Base-by-base conservation (phyloP, 202 grass and related monocot genomes). In the Setaria italica region DNA sequence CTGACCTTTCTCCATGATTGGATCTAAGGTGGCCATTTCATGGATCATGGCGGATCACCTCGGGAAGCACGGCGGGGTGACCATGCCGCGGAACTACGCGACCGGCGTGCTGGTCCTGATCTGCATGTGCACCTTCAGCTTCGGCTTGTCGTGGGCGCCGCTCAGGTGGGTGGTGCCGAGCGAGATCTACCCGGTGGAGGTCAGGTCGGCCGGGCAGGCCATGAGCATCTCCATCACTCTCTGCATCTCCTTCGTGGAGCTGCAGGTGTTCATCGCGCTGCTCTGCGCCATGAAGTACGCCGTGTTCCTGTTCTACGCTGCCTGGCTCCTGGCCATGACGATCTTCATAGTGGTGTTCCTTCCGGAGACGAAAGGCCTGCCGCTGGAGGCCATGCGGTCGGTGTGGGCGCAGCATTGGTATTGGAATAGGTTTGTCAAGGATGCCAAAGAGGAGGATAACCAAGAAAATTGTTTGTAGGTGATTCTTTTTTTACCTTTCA, bases 101-200 rank as follows among this genome's bases (percentile, higher is more conserved):
- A 19, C 76, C 4, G 90, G 62, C 0, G 86, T 94, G 73, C 50
- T 97, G 35, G 81, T 89, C 56, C 86, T 94, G 11, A 88, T 92
- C 48, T 89, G 94, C 58, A 1, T 55, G 1, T 91, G 75, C 65
- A 43, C 90, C 1, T 89, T 87, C 10, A 87, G 88, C 49, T 91
- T 94, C 30, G 92, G 90, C 1, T 2, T 85, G 72, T 97, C 94
- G 0, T 97, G 94, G 94, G 94, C 81, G 0, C 94, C 92, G 4
- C 84, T 97, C 33, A 84, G 70, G 17, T 97, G 95, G 95, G 87
- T 97, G 63, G 71, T 97, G 9, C 89, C 89, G 7, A 85, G 90
- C 34, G 92, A 97, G 78, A 97, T 95, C 41, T 97, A 93, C 74
- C 95, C 95, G 1, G 82, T 95, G 49, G 95, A 95, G 80, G 86